phyloP scores from a whole-genome alignment of 495 filamentous ascomycete genomes.

The Neurospora cerealis region DNA sequence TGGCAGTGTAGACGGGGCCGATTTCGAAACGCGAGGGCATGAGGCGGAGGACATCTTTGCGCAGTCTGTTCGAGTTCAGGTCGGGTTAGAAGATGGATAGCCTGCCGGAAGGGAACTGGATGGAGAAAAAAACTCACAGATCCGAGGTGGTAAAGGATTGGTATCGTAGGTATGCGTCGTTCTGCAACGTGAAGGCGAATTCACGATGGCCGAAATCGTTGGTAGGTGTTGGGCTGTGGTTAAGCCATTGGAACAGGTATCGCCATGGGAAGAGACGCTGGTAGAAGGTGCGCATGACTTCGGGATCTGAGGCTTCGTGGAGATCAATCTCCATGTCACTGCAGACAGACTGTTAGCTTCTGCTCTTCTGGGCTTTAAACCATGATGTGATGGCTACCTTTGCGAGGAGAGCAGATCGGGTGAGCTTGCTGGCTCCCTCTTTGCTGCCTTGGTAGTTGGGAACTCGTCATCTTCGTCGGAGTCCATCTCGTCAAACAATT shows the following conservation, averaged over 20 bases:
- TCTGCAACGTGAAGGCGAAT: constrained; percentile 85
- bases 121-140: constrained; percentile 42
- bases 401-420: constrained; percentile 22
- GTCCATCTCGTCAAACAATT: constrained; percentile 68
- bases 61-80: constrained; percentile 47
- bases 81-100: background rate
- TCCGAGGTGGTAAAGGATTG: constrained; percentile 82
- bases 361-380: background rate
- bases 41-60: constrained; percentile 77
- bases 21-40: constrained; percentile 96
- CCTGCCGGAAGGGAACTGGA: background rate
- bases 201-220: constrained; percentile 88
- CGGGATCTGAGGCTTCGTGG: constrained; percentile 51
- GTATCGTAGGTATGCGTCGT: constrained; percentile 85
- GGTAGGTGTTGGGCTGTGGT: constrained; percentile 77
- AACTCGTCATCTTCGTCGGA: constrained; percentile 76
- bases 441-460: constrained; percentile 31
- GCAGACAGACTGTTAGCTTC: background rate
- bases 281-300: constrained; percentile 85
- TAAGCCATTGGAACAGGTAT: constrained; percentile 94
- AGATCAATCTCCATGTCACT: background rate
- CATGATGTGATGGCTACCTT: too few relatives aligned
- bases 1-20: constrained; percentile 85
- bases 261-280: constrained; percentile 94
- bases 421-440: constrained; percentile 17